Percentiles rank a stretch among this genome's conserved stretches.
Evolutionary conservation across 768 basidiomycete species (phyloP).

Genomic region (Podaxis rugospora): DNA sequence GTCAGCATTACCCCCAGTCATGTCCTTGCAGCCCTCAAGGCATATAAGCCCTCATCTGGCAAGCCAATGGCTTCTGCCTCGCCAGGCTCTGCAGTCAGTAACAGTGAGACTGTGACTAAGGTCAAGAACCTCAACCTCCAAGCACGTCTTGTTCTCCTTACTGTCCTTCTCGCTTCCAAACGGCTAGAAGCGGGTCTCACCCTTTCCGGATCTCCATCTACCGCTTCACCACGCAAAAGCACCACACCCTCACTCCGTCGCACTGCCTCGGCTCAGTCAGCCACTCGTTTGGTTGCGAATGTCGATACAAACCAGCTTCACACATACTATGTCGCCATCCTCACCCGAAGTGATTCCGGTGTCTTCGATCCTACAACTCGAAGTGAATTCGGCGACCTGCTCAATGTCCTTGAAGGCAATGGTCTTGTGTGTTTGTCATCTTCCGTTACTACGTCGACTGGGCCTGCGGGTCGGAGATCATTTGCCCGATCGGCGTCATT

Average conservation of each 20-base stretch:
- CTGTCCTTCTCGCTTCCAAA: constrained; percentile 58
- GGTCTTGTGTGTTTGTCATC: constrained; percentile 52
- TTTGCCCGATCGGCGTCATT: constrained; percentile 61
- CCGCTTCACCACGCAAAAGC: constrained; percentile 31
- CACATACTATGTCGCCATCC: constrained; percentile 54
- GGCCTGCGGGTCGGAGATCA: constrained; percentile 38
- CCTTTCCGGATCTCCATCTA: constrained; percentile 34
- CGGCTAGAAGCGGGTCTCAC: constrained; percentile 56
- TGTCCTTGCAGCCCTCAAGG: constrained; percentile 71
- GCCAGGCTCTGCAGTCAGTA: constrained; percentile 22
- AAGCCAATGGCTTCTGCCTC: constrained; percentile 21
- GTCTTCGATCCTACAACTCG: constrained; percentile 64
- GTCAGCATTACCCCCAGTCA: constrained; percentile 60
- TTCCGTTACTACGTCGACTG: constrained; percentile 32
- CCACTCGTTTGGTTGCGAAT: constrained; percentile 20
- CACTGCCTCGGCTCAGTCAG: constrained; percentile 26
- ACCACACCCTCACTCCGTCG: constrained; percentile 50
- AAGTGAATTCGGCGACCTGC: constrained; percentile 72
- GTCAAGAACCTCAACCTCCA: constrained; percentile 70
- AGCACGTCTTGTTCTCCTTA: constrained; percentile 64
- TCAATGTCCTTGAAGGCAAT: constrained; percentile 68
- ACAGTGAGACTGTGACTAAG: constrained; percentile 63
- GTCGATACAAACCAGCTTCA: constrained; percentile 63
- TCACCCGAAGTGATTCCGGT: constrained; percentile 50
- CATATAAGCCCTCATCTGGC: constrained; percentile 48